A percentile compares a stretch with the other conserved stretches of the same genome.
These are phyloP conservation scores for Nicotiana undulata DNA, from an alignment of 257 asterid genomes.

Conservation along the genomic window DNA sequence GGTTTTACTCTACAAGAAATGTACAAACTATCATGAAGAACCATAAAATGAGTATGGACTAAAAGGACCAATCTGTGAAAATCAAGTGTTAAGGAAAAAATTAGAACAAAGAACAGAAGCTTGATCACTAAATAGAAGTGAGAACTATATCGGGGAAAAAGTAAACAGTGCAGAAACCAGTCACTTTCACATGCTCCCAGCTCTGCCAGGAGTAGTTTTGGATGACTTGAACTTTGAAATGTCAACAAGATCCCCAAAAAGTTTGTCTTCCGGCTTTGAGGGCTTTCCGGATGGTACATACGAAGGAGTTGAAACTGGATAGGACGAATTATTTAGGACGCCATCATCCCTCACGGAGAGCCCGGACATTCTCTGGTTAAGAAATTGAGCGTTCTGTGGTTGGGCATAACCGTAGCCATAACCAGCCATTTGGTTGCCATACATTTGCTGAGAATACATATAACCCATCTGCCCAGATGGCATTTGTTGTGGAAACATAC, in stretches of 20 bases:
- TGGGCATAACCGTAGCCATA: slow-evolving; percentile 56
- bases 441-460: slow-evolving; percentile 72
- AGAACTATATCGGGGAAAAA: neutral
- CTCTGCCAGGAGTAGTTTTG: slow-evolving; percentile 36
- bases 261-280: slow-evolving; percentile 70
- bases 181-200: slow-evolving; percentile 40
- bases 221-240: slow-evolving; percentile 47
- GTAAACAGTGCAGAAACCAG: neutral
- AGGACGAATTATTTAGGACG: slow-evolving; percentile 24
- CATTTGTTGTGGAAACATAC: slow-evolving; percentile 67
- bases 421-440: slow-evolving; percentile 61
- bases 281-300: slow-evolving; percentile 56
- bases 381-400: slow-evolving; percentile 55
- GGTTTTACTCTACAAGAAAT: slow-evolving; percentile 22
- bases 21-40: slow-evolving; percentile 14
- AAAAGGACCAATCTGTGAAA: slow-evolving; percentile 11
- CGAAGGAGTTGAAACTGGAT: slow-evolving; percentile 36
- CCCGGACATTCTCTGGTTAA: slow-evolving; percentile 63
- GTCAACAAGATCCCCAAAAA: slow-evolving; percentile 77
- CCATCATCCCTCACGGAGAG: slow-evolving; percentile 66
- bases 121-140: neutral
- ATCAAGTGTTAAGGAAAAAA: slow-evolving; percentile 2
- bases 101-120: neutral
- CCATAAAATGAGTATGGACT: slow-evolving; percentile 13
- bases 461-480: slow-evolving; percentile 67